These are phyloP conservation scores for Xylariaceae sp. DNA, from an alignment of 2,329 filamentous ascomycete genomes.

Conservation along the genomic window DNA sequence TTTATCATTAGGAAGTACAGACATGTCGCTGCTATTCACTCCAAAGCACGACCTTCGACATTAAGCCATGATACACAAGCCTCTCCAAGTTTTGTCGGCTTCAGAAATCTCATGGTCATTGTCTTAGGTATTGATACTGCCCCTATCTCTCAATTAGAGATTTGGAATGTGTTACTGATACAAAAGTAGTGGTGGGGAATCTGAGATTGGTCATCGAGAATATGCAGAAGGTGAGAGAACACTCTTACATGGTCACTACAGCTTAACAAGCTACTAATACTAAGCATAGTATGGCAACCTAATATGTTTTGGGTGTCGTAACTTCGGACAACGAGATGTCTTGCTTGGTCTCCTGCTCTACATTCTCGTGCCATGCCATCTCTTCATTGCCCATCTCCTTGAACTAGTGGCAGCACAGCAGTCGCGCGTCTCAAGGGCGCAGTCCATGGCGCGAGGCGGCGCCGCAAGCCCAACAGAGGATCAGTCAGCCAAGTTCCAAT, in stretches of 20 bases:
- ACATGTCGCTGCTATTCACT: slow-evolving; percentile 86
- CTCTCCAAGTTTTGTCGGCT: slow-evolving; percentile 83
- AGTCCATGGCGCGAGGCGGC: slow-evolving; percentile 44
- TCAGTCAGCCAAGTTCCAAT: slow-evolving; percentile 62
- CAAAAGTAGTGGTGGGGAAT: slow-evolving; percentile 76
- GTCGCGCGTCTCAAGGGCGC: slow-evolving; percentile 62
- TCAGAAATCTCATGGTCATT: slow-evolving; percentile 93
- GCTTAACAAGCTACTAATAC: slow-evolving; percentile 12
- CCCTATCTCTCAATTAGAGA: not conserved
- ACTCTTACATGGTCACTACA: slow-evolving; percentile 9
- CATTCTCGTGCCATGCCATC: slow-evolving; percentile 82
- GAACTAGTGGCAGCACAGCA: slow-evolving; percentile 79
- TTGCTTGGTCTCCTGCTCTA: slow-evolving; percentile 74
- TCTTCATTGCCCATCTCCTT: slow-evolving; percentile 86
- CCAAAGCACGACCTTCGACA: slow-evolving; percentile 66
- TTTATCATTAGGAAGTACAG: slow-evolving; percentile 68
- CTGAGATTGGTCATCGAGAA: slow-evolving; percentile 94
- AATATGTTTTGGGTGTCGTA: slow-evolving; percentile 86
- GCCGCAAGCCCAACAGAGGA: slow-evolving; percentile 54
- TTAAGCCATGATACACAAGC: slow-evolving; percentile 76
- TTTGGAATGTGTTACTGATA: slow-evolving; percentile 10
- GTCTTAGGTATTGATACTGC: slow-evolving; percentile 79
- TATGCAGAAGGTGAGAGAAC: slow-evolving; percentile 71
- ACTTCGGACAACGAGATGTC: slow-evolving; percentile 76
- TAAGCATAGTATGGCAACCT: slow-evolving; percentile 79